Evolutionary conservation across 352 stramenopile species (phyloP), one percentile per base, ranked within the genome.

Genomic region (Nothophytophthora sp.): DNA sequence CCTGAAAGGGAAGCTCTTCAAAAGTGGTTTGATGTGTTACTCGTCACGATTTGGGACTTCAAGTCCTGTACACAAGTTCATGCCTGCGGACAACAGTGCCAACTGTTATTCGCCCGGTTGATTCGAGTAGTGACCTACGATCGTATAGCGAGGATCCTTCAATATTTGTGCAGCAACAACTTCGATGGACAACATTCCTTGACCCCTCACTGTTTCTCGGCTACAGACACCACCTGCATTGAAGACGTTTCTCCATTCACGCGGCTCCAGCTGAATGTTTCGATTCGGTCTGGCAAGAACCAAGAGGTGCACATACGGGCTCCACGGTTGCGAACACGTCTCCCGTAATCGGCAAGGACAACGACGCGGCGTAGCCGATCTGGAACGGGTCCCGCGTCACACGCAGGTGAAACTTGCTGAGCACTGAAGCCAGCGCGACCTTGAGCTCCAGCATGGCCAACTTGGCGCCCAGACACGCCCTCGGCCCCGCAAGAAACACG

Each of bases 21-120:
- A 61, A 54, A 18, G 72, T 70, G 3, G 0, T 73, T 23, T 5
- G 75, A 2, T 77, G 76, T 19, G 45, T 90, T 11, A 11, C 54
- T 88, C 12, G 35, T 58, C 6, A 59, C 70, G n/a, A 82, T 90
- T 46, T 66, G 73, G 22, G 58, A 67, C 37, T 86, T 83, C 48
- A 97, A n/a, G 84, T 30, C 66, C 84, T 7, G 79, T 92, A 20
- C 89, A 97, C 66, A 90, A 88, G 50, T 97, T 97, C 46, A 76
- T 97, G 67, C 68, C 96, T 37, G 81, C 86, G 27, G 90, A 97
- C 67, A 97, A 97, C 50, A 89, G 9, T 88, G 97, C 60, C 97
- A 96, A 56, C 95, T 82, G 9, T 97, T 97, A 48, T 97, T 97
- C 65, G 30, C 97, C 18, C 97, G 90, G 90, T 63, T 77, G 13